Percentiles rank a stretch among this genome's conserved stretches.
Conservation (phyloP, 2,329 filamentous ascomycete species). For the Tolypocladium guangdongense region DNA sequence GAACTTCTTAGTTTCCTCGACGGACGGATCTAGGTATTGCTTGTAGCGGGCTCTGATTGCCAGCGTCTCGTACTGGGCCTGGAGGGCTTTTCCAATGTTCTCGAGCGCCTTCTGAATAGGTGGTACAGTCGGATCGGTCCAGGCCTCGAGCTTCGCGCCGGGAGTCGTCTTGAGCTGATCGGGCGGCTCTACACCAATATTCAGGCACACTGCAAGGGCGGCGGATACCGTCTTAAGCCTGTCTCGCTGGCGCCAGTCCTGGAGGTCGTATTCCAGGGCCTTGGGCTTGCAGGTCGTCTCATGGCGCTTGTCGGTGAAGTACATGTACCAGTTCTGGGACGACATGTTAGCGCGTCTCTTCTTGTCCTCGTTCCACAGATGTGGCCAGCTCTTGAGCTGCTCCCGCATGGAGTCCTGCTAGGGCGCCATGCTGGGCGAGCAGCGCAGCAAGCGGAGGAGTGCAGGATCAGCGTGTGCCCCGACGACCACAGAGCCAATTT, state of each 20-base stretch:
- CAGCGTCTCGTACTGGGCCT: conserved; percentile 90
- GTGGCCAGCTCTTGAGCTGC: neutral
- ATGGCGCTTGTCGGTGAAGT: conserved; percentile 96
- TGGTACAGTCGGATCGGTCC: conserved; percentile 81
- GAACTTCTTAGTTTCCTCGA: conserved; percentile 96
- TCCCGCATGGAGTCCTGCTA: neutral
- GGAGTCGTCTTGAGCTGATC: conserved; percentile 94
- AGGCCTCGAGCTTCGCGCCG: conserved; percentile 88
- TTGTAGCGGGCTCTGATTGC: conserved; percentile 96
- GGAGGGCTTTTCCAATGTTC: conserved; percentile 90
- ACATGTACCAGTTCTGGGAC: conserved; percentile 92
- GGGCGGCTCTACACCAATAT: conserved; percentile 94
- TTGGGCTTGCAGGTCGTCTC: conserved; percentile 87
- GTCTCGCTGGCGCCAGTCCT: conserved; percentile 97
- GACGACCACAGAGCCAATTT: neutral
- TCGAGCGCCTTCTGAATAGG: conserved; percentile 79
- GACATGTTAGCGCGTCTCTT: conserved; percentile 1
- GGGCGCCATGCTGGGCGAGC: neutral
- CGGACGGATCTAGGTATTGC: conserved; percentile 89
- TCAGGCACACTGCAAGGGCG: conserved; percentile 85
- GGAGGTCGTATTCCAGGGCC: conserved; percentile 51
- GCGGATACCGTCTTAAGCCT: conserved; percentile 94
- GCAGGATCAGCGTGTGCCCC: neutral
- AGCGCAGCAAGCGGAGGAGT: neutral
- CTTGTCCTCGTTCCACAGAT: neutral